These are phyloP conservation scores for Tricholoma flavovirens DNA, from an alignment of 768 basidiomycete species.

Conservation along the genomic window DNA sequence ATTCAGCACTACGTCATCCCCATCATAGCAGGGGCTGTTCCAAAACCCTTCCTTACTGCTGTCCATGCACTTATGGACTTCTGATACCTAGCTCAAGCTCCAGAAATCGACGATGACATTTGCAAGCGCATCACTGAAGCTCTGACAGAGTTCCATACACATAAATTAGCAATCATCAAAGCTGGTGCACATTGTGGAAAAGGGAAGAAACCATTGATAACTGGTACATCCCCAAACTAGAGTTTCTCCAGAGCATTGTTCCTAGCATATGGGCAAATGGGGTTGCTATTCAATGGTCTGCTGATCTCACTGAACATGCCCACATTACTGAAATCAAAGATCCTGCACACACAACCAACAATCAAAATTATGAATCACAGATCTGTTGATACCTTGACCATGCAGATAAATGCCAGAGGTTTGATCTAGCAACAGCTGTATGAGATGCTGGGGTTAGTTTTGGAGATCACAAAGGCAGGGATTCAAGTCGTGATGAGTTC, in stretches of 20 bases:
- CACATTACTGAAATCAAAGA: slow-evolving; percentile 29
- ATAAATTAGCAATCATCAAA: neutral
- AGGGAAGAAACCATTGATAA: slow-evolving; percentile 19
- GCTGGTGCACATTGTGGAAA: slow-evolving; percentile 13
- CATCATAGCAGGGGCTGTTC: slow-evolving; percentile 9
- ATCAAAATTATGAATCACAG: slow-evolving; percentile 18
- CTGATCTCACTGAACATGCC: slow-evolving; percentile 27
- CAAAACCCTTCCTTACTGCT: slow-evolving; percentile 5
- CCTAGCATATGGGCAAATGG: slow-evolving; percentile 25
- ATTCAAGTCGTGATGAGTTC: neutral
- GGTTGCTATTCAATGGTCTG: slow-evolving; percentile 27
- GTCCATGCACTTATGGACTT: slow-evolving; percentile 22
- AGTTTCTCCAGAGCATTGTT: slow-evolving; percentile 29
- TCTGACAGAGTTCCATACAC: neutral
- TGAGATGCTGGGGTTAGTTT: neutral
- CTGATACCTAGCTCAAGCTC: slow-evolving; percentile 21
- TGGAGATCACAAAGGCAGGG: neutral
- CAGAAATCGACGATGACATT: slow-evolving; percentile 16
- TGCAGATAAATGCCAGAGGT: neutral
- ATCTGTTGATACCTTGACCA: neutral
- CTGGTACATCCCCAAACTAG: slow-evolving; percentile 39
- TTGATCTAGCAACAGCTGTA: slow-evolving; percentile 10
- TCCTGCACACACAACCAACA: slow-evolving; percentile 24
- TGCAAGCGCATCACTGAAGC: neutral
- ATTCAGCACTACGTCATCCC: slow-evolving; percentile 24